Base-by-base conservation (phyloP, 169 alveolate species). In the Eimeria maxima region DNA sequence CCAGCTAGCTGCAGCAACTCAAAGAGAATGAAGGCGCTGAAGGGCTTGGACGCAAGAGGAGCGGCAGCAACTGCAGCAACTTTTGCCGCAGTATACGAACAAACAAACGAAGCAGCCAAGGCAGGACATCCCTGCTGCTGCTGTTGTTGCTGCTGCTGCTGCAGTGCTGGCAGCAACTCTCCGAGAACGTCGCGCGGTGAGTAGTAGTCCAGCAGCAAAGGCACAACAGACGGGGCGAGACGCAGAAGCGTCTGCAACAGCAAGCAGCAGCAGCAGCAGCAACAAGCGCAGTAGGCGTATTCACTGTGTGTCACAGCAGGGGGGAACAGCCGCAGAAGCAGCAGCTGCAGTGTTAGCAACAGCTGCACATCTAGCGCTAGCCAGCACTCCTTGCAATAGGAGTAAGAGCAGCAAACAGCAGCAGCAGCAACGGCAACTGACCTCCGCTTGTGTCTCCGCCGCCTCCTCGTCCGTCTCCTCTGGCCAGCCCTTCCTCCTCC, bases 1-100 rank as follows among this genome's bases (percentile, higher is more conserved):
- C 73, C 90, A 44, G 90, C 90, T 18, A 80, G 90, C 90, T 80
- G 90, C 42, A 80, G 90, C 90, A 80, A 44, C 90, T 80, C 69
- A n/a, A 45, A 44, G 24, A 80, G 38, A 18, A 80, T 63, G 69
- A 80, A 80, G 22, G 90, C 42, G 69, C 50, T n/a, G 45, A 80
- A 33, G 65, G 90, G 29, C 45, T 44, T 80, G 69, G 90, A 42
- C 8, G 90, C 90, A 44, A 47, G 71, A 7, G 69, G 53, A 24
- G 90, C 69, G n/a, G 90, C 65, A 44, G 90, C 90, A 80, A 80
- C 50, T 5, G 71, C 90, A 24, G 90, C 90, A 6, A 80, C 90
- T 50, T 80, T 29, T 47, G 90, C 90, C 8, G 90, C 90, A 45
- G 45, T 80, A n/a, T 80, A 44, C 29, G 90, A 44, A 29, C 63